Percentiles rank a stretch among this genome's conserved stretches.
These are phyloP conservation scores for Fusarium armeniacum DNA, from an alignment of 2,329 filamentous ascomycete species.

Conservation along the genomic window DNA sequence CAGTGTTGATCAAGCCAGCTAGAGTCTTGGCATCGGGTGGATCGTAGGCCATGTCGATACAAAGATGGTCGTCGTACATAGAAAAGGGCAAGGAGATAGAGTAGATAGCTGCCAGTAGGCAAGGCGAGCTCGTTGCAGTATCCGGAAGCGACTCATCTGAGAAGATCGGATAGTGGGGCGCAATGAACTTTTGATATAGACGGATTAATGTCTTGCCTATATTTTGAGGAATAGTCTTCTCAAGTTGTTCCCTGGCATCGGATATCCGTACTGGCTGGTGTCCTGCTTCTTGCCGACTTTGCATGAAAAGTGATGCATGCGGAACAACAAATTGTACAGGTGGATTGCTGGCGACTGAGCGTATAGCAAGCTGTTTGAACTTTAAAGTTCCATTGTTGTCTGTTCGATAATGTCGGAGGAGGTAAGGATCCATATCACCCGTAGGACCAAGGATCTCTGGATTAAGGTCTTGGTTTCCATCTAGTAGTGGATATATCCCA, in stretches of 20 bases:
- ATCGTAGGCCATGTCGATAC: slow-evolving; percentile 18
- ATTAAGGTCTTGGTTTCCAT: background rate
- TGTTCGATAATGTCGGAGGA: background rate
- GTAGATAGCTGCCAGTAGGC: slow-evolving; percentile 1
- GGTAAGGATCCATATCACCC: slow-evolving; percentile 16
- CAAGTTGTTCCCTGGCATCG: background rate
- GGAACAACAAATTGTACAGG: background rate
- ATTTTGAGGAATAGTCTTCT: background rate
- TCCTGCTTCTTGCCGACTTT: background rate
- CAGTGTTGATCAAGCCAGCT: background rate
- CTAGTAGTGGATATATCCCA: rapidly evolving
- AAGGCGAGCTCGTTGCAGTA: background rate
- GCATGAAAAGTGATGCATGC: background rate
- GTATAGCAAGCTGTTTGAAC: slow-evolving; percentile 9
- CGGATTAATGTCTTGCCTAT: slow-evolving; percentile 3
- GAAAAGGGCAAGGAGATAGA: slow-evolving; percentile 1
- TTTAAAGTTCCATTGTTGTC: slow-evolving; percentile 5
- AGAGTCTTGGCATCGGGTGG: background rate
- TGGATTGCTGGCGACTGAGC: background rate
- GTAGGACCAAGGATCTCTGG: slow-evolving; percentile 10
- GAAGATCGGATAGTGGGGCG: slow-evolving; percentile 6
- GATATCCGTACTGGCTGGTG: background rate
- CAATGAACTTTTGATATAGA: background rate
- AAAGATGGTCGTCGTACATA: slow-evolving; percentile 15
- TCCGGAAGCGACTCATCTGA: background rate